Base-by-base conservation (phyloP, 805 yeast genomes). In the Candida chilensis region DNA sequence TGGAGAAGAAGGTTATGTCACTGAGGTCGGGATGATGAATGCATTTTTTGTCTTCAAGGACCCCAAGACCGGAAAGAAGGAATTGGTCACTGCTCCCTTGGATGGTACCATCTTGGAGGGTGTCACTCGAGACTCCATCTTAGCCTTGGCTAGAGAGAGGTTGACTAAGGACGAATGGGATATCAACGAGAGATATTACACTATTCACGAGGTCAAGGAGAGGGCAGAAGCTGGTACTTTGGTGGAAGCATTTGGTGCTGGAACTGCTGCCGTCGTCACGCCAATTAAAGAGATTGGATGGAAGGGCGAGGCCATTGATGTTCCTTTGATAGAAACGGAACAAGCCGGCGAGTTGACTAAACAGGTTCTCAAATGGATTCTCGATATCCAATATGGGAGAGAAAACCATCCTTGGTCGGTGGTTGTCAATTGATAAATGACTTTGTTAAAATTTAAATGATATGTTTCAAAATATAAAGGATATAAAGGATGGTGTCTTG, bases 11-110 rank as follows among this genome's bases (percentile, higher is more conserved):
- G 65, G 67, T n/a, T 58, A 54, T 44, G 48, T 63, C 34, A 63
- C 69, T 34, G 69, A 63, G 48, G 68, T 60, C 25, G 69, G 69
- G 28, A 60, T 68, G 31, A 63, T 63, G 69, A 63, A 63, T 41
- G 67, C 47, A 6, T 62, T 63, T 47, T 62, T 63, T 37, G 68
- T 55, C 10, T 61, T 62, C 47, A 40, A 60, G 40, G 47, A 52
- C 35, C 49, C 48, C 12, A 13, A 14, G n/a, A 47, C 51, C 30
- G 67, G 67, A 27, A 57, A 53, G 39, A 59, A 60, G 37, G 69
- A 63, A 41, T 51, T 63, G 42, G 67, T 44, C 19, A 63, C 69
- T 34, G 67, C 69, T 32, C 69, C 69, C 20, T 56, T 63, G 38
- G 67, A 62, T 37, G 69, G 69, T 28, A 62, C 66, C 34, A 63